These are phyloP conservation scores for Sordariomycetes sp. DNA, from an alignment of 2,329 filamentous ascomycete genomes.

Conservation along the genomic window DNA sequence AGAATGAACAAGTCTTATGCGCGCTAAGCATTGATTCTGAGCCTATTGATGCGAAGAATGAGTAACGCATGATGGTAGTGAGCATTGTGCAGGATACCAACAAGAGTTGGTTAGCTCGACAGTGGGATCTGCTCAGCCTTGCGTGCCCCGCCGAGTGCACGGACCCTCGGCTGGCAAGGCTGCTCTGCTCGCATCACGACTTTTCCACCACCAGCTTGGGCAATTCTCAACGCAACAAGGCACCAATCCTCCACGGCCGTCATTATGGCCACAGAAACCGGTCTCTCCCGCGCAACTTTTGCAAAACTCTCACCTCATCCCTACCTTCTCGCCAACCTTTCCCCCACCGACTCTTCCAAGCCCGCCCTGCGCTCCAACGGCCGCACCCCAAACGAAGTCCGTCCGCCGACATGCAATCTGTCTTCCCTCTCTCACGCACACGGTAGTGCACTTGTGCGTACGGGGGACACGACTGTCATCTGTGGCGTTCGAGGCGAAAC, in stretches of 20 bases:
- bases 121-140: background rate
- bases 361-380: conserved; percentile 69
- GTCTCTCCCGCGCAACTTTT: conserved; percentile 60
- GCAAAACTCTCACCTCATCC: conserved; percentile 83
- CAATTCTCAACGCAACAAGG: background rate
- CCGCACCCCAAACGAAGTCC: conserved; percentile 59
- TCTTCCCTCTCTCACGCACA: conserved; percentile 82
- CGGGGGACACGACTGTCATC: conserved; percentile 89
- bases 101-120: background rate
- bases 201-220: background rate
- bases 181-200: background rate
- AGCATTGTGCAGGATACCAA: background rate
- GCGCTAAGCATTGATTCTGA: background rate
- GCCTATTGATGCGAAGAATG: background rate
- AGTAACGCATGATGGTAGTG: background rate
- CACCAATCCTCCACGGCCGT: background rate
- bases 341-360: conserved; percentile 39
- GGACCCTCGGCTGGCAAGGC: background rate
- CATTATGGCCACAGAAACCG: conserved; percentile 21
- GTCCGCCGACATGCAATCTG: conserved; percentile 67
- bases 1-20: background rate
- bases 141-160: background rate
- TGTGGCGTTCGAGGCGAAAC: conserved; percentile 87
- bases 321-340: conserved; percentile 83
- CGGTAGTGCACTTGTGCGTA: conserved; percentile 79